A percentile compares a stretch with the other conserved stretches of the same genome.
Conservation (phyloP, 2,329 filamentous ascomycete species). For the Apiospora marii region DNA sequence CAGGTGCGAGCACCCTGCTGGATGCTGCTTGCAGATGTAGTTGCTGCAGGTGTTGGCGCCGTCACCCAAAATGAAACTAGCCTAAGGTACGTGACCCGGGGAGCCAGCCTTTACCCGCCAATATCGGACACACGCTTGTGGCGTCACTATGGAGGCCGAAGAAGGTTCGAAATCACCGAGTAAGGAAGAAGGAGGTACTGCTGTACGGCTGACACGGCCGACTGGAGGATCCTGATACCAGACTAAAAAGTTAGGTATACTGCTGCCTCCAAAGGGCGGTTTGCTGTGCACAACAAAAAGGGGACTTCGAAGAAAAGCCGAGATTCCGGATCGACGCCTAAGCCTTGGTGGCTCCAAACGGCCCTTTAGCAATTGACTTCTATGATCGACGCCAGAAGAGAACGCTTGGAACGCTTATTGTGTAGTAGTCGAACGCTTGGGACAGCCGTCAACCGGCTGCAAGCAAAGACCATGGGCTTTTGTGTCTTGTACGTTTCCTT, state of each 20-base stretch:
- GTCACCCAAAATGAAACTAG: conserved; percentile 7
- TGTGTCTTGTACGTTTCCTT: background rate
- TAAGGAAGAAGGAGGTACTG: background rate
- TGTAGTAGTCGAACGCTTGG: background rate
- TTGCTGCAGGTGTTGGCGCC: background rate
- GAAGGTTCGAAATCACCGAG: conserved; percentile 21
- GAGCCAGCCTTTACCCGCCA: conserved; percentile 7
- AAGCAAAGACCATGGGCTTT: background rate
- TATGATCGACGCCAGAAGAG: conserved; percentile 17
- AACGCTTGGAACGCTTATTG: background rate
- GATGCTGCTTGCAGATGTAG: background rate
- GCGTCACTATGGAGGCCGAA: conserved; percentile 11
- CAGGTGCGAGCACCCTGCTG: background rate
- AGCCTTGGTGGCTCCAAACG: background rate
- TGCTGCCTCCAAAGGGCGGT: too few relatives aligned
- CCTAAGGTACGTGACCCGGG: conserved; percentile 8
- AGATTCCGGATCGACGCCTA: conserved; percentile 5
- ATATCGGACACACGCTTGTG: conserved; percentile 16
- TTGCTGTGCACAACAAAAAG: background rate
- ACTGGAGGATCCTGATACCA: background rate
- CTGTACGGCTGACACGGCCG: conserved; percentile 12
- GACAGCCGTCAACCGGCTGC: background rate
- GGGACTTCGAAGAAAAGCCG: background rate
- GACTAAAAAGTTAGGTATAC: background rate
- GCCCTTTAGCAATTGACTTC: conserved; percentile 16